phyloP scores from a whole-genome alignment of 2,329 filamentous ascomycete genomes.

The Diplodia scrobiculata region DNA sequence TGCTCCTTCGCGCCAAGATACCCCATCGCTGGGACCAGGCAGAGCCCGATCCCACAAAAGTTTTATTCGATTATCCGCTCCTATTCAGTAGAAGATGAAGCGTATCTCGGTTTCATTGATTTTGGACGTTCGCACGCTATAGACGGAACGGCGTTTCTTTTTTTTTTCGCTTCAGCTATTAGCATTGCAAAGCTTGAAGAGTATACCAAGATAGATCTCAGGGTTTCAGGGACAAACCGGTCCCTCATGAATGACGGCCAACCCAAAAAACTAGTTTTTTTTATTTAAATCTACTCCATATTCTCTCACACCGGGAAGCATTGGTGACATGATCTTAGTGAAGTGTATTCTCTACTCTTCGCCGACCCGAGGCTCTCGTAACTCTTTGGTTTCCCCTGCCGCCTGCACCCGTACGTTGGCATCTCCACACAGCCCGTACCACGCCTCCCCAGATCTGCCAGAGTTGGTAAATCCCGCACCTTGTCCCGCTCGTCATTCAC shows the following conservation, averaged over 20 bases:
- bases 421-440: conserved; percentile 9
- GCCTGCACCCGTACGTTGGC: background rate
- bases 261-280: conserved; percentile 6
- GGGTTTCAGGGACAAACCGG: conserved; percentile 4
- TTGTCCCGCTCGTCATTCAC: background rate
- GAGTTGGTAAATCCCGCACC: conserved; percentile 23
- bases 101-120: background rate
- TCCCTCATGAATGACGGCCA: conserved; percentile 22
- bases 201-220: conserved; percentile 22
- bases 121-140: background rate
- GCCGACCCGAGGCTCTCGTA: too few relatives aligned
- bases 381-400: too few relatives aligned
- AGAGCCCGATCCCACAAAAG: background rate
- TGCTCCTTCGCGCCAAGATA: conserved; percentile 15
- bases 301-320: background rate
- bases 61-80: background rate
- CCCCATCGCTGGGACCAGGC: background rate
- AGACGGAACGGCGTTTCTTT: conserved; percentile 21
- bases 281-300: background rate
- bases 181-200: conserved; percentile 18
- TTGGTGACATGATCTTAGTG: background rate
- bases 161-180: background rate
- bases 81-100: background rate
- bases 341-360: too few relatives aligned
- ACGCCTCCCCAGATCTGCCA: conserved; percentile 16